Base-by-base conservation (phyloP, 2,329 filamentous ascomycete species). In the Aspergillus viridinutans region DNA sequence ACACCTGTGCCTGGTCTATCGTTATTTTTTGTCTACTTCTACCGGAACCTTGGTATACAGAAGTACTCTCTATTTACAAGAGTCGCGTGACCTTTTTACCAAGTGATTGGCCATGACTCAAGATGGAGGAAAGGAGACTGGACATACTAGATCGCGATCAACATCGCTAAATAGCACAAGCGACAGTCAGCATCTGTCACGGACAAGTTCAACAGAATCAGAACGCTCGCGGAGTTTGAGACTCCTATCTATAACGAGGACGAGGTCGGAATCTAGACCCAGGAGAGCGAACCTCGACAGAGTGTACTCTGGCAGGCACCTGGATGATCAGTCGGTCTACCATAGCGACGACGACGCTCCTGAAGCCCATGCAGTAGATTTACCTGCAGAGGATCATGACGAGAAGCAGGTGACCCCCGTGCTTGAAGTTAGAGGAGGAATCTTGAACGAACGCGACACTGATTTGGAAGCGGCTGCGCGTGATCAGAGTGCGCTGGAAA, bases 301-400 rank as follows among this genome's bases (percentile, higher is more conserved):
- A 21, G 59, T 71, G 2, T 64, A 69, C 58, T 73, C 71, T 1
- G 70, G 61, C 3, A 64, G 63, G 23, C 68, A 73, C 55, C 60
- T 72, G 1, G 72, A 76, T 52, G 70, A 75, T 53, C 62, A 71
- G 6, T 68, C 66, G 7, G 56, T 68, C 6, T 74, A 72, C 29
- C 64, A 72, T 49, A 67, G 61, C 25, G 64, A 67, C 20, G 53
- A 64, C 29, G 60, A 55, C 28, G 52, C 26, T n/a, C 12, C 29
- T 25, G 42, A 49, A 26, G 64, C 63, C 3, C 57, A 62, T 25
- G 10, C 38, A 17, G 58, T 58, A 5, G 45, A 51, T 12, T 32
- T 55, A 12, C n/a, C 28, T n/a, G 14, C 4, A 3, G 50, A 61
- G 2, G 54, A 61, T 7, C n/a, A 50, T 40, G 54, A 58, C 42